Evolutionary conservation across 2,329 filamentous ascomycete species (phyloP), one percentile per base, ranked within the genome.

Genomic region (Sporothrix variecibatus): DNA sequence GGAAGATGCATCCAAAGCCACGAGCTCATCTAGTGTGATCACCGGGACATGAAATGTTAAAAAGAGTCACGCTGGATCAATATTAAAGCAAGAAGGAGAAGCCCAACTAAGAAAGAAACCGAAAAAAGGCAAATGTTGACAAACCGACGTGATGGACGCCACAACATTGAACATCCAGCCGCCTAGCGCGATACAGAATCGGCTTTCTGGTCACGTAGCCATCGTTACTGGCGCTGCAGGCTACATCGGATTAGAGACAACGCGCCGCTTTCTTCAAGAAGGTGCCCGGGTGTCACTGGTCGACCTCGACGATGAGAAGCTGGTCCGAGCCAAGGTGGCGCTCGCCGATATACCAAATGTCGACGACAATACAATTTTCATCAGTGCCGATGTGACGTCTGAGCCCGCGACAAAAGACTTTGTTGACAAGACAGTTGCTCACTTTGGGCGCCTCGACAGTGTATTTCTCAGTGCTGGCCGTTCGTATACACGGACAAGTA

Each of bases 361-460:
- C 11, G 23, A 17, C n/a, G 46, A 51, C 3, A 31, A 28, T n/a
- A 69, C 40, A 3, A 40, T 69, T 15, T 20, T 34, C 11, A 23
- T 51, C 23, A 1, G n/a, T 4, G 46, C 23, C 23, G 65, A 69
- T 15, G 65, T 69, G 6, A 69, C 65, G 11, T 69, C 65, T n/a
- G 65, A 69, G 28, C 11, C 43, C 2, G 65, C 11, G 3, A 40
- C 40, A n/a, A 12, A 69, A 26, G 23, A 31, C n/a, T 51, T 69
- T 51, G 65, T 69, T 3, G 26, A 51, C 3, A 40, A 51, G 46
- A 69, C 65, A 12, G 11, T 69, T n/a, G 11, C n/a, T 1, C 65
- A 23, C 26, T 69, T 69, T 69, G 65, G 65, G 2, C 40, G 65
- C 43, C 65, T 69, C 8, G 65, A 69, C 65, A 69, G 40, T 31